Evolutionary conservation across 1,284 basidiomycete species (phyloP).

Genomic region (Porogramme epimiltina): DNA sequence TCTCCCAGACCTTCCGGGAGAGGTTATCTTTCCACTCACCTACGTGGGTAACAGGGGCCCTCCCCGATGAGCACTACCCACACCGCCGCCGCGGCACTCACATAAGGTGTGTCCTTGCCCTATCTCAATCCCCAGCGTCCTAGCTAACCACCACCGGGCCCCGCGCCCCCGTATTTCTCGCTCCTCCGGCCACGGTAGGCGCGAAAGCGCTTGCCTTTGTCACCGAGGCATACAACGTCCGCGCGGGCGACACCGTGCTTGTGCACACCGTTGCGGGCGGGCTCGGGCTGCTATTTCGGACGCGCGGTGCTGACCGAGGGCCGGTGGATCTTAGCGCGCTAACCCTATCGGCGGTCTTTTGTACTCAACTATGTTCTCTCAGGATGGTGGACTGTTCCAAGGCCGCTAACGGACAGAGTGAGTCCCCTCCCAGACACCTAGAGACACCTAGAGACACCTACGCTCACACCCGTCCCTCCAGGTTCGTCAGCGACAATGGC

Average conservation of each 20-base stretch:
- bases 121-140: conserved; percentile 20
- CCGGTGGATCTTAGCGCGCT: too few species aligned
- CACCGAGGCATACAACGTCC: conserved; percentile 83
- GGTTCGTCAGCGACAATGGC: conserved; percentile 47
- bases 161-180: too few species aligned
- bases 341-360: conserved; percentile 56
- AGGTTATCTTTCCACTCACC: conserved; percentile 66
- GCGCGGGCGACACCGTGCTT: conserved; percentile 72
- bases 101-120: conserved; percentile 21
- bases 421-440: conserved; percentile 23
- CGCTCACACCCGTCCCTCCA: too few species aligned
- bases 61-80: conserved; percentile 51
- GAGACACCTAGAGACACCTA: too few species aligned
- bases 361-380: conserved; percentile 47
- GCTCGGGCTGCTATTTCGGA: too few species aligned
- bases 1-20: conserved; percentile 55
- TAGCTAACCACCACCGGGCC: too few species aligned
- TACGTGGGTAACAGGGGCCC: conserved; percentile 48
- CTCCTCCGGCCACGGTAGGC: conserved; percentile 45
- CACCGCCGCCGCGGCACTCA: too few species aligned
- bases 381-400: conserved; percentile 36
- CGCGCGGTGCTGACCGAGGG: too few species aligned
- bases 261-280: too few species aligned
- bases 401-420: conserved; percentile 47
- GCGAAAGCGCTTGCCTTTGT: conserved; percentile 82